Conservation (phyloP, 768 basidiomycete species). For the Baorangia bicolor region DNA sequence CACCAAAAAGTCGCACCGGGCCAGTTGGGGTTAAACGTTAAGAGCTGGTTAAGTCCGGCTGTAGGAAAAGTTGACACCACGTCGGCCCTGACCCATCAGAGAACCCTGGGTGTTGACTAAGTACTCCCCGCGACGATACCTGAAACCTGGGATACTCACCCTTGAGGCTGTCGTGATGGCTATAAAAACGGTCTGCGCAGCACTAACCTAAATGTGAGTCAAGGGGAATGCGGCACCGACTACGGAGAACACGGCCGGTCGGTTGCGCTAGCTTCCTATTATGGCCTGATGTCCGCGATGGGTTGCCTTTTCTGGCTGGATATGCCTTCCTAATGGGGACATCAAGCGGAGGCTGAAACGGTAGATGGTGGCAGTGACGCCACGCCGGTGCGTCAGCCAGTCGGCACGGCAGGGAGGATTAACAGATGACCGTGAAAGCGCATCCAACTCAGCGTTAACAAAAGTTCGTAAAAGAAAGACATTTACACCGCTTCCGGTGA, state of each 20-base stretch:
- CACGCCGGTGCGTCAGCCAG: too few species aligned
- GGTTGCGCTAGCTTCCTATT: background rate
- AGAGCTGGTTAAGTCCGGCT: background rate
- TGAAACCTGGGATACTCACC: background rate
- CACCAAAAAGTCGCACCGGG: background rate
- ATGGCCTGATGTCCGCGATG: background rate
- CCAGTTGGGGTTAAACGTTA: background rate
- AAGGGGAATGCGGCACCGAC: background rate
- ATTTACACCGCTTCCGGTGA: background rate
- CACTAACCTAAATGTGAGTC: too few species aligned
- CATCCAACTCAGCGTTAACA: constrained; percentile 1
- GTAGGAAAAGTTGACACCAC: background rate
- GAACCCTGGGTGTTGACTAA: background rate
- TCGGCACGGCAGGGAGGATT: constrained; percentile 10
- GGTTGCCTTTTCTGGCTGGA: too few species aligned
- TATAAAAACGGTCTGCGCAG: background rate
- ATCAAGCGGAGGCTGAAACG: too few species aligned
- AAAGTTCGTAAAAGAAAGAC: background rate
- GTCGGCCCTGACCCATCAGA: background rate
- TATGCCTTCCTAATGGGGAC: background rate
- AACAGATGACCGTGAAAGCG: background rate
- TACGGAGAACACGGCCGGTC: too few species aligned
- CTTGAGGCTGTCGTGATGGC: background rate
- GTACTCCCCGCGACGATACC: background rate
- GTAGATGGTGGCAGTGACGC: too few species aligned